These are phyloP conservation scores for Penicillium mononematosum DNA, from an alignment of 495 filamentous ascomycete species.

Conservation along the genomic window DNA sequence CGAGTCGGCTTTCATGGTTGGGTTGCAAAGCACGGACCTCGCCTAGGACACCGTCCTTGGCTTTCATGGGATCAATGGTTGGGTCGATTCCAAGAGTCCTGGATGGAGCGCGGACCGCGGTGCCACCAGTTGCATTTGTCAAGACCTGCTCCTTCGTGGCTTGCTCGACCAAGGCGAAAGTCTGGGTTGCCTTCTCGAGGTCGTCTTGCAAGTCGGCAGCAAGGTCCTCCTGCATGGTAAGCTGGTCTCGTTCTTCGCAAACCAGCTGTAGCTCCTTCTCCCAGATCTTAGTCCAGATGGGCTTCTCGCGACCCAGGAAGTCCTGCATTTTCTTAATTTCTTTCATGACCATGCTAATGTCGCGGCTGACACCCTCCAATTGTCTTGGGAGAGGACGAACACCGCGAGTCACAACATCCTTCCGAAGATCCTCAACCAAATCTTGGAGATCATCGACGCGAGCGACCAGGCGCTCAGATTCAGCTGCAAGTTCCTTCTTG, in stretches of 20 bases:
- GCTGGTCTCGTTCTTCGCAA: slow-evolving; percentile 88
- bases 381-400: slow-evolving; percentile 91
- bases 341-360: slow-evolving; percentile 73
- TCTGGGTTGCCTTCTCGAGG: slow-evolving; percentile 87
- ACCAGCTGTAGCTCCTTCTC: slow-evolving; percentile 92
- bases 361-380: slow-evolving; percentile 82
- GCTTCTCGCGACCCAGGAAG: slow-evolving; percentile 86
- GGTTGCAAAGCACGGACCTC: slow-evolving; percentile 94
- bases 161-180: slow-evolving; percentile 91
- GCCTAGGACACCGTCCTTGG: slow-evolving; percentile 86
- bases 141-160: slow-evolving; percentile 94
- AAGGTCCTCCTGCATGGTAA: slow-evolving; percentile 92
- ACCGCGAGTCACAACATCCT: slow-evolving; percentile 91
- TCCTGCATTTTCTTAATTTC: slow-evolving; percentile 96
- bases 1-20: slow-evolving; percentile 87
- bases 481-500: slow-evolving; percentile 77
- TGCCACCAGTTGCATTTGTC: slow-evolving; percentile 48
- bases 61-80: slow-evolving; percentile 69
- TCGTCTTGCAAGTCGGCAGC: slow-evolving; percentile 90
- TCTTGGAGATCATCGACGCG: slow-evolving; percentile 96
- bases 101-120: slow-evolving; percentile 49
- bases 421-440: slow-evolving; percentile 91
- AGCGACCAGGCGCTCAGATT: slow-evolving; percentile 82
- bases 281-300: slow-evolving; percentile 97
- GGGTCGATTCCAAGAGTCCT: slow-evolving; percentile 65